These are phyloP conservation scores for Blastobotrys raffinosifermentans DNA, from an alignment of 1,139 yeast genomes.

Conservation along the genomic window DNA sequence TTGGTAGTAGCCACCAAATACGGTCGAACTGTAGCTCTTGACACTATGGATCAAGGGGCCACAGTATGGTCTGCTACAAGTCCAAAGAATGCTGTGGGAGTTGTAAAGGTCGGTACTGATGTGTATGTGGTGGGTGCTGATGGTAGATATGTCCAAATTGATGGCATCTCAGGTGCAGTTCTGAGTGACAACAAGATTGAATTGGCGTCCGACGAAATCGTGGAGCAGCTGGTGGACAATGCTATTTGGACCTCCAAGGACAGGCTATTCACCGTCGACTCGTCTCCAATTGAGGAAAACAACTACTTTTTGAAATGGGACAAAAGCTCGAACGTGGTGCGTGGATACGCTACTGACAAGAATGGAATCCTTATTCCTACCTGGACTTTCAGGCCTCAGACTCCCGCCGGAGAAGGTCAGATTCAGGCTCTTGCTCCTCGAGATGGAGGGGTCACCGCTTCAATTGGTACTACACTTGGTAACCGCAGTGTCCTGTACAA, in stretches of 20 bases:
- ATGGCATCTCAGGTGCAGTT: constrained; percentile 21
- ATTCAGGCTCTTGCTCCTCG: constrained; percentile 39
- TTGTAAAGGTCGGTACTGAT: constrained; percentile 18
- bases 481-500: constrained; percentile 77
- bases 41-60: constrained; percentile 36
- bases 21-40: constrained; percentile 43
- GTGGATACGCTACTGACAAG: constrained; percentile 20
- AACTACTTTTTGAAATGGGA: constrained; percentile 17
- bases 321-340: constrained; percentile 14
- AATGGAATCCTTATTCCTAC: constrained; percentile 18
- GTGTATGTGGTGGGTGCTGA: constrained; percentile 21
- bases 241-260: constrained; percentile 18
- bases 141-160: constrained; percentile 18
- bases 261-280: constrained; percentile 7
- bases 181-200: constrained; percentile 14
- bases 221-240: not conserved
- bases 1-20: constrained; percentile 41
- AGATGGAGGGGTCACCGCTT: constrained; percentile 44
- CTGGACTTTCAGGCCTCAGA: constrained; percentile 26
- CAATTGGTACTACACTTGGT: constrained; percentile 65
- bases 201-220: constrained; percentile 3
- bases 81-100: constrained; percentile 17
- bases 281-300: constrained; percentile 14
- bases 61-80: constrained; percentile 39
- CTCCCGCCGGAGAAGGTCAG: constrained; percentile 28